Evolutionary conservation across 225 moss, liverwort and hornwort species (phyloP), one percentile per base, ranked within the genome.

Genomic region (Straminergon stramineum): DNA sequence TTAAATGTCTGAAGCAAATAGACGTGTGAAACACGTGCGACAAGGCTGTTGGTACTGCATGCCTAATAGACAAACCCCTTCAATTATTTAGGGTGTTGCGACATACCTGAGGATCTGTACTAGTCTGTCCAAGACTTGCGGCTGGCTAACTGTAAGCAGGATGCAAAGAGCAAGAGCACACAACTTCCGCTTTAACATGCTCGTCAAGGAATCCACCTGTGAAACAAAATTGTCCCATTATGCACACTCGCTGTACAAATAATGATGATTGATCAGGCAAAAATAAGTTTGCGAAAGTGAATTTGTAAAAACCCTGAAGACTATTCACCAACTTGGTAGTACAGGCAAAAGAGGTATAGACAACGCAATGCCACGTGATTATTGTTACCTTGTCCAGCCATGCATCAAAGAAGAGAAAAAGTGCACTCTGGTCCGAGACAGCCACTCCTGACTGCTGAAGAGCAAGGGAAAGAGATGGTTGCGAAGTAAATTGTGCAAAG

Each of bases 401-500:
- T 89, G 99, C 99, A 94, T 99, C 99, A 96, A 99, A 96, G 92
- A 99, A 99, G 81, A 96, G 87, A 91, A 99, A 99, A 91, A 99
- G 95, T 58, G 96, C 95, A 95, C 96, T 96, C 93, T 97, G 99
- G 91, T 97, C 97, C 91, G 96, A 93, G 81, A 94, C 89, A 68
- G 96, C 94, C 90, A 97, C 96, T 88, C 97, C 99, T 65, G 97
- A 94, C 91, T 97, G 95, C 94, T 96, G 96, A 81, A 99, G 96
- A 90, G 97, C 97, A 94, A 95, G 92, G 89, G 94, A 95, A 92
- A 99, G 93, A 90, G 97, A 99, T 93, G 95, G 97, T 91, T 97
- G 95, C 87, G 95, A 94, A 85, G 99, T 96, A 82, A 99, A 96
- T 89, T 95, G 95, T 90, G 97, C 97, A 91, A 99, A 99, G 89